Evolutionary conservation across 345 rosid genomes (phyloP), one percentile per base, ranked within the genome.

Genomic region (Raphanus sativus): DNA sequence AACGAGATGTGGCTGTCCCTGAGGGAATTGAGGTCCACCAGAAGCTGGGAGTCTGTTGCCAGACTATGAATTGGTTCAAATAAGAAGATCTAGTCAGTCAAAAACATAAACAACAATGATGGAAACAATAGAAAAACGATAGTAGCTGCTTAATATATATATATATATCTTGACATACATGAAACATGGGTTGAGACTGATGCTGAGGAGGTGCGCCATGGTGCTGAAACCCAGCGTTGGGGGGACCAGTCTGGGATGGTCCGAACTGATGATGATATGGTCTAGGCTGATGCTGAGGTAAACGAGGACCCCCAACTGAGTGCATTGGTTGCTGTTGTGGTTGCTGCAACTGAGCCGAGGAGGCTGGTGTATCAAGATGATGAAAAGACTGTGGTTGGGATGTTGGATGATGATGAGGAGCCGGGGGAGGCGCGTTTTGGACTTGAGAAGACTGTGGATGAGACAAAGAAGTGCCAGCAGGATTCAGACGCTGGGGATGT

Each of bases 181-280:
- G 97, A 87, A 81, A 92, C 81, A 87, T 73, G 15, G 92, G 87
- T 56, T 89, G 96, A 65, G 91, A 84, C 70, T 58, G 83, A 84
- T 87, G 94, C 80, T 92, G 98, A 71, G 91, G 87, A 79, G 89
- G 89, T 77, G 84, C 87, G 54, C 81, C 86, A 67, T 86, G 81
- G 70, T 86, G 93, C 70, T 89, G 97, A 80, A 84, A 91, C 66
- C 91, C 94, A 77, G 77, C 33, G 84, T 75, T 85, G 52, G 91
- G 86, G 52, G 91, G 86, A 50, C 89, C 94, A 86, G 89, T 81
- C 42, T 80, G 82, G 62, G 84, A 81, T 8, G 84, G 85, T 50
- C 90, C 87, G 81, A 82, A 89, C 58, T 87, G 98, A 80, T 89
- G 92, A 82, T 86, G 94, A 81, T 83, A 88, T 15, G 82, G 85